Conservation (phyloP, 2,329 filamentous ascomycete species). For the Penicillium sp. region DNA sequence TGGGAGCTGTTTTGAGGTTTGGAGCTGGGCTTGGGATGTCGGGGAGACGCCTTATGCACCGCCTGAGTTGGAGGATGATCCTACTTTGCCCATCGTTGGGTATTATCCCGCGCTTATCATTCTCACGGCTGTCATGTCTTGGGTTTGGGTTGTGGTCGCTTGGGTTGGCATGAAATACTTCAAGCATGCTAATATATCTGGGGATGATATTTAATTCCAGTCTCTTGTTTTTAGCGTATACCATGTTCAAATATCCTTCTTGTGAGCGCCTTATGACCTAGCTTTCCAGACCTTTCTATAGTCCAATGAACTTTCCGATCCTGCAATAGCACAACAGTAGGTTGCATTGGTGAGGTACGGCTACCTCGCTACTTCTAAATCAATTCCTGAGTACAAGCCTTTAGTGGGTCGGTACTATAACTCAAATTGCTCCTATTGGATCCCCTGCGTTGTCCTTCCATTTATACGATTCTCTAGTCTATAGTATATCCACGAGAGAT, state of each 20-base stretch:
- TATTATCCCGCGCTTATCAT: slow-evolving; percentile 96
- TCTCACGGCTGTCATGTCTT: slow-evolving; percentile 91
- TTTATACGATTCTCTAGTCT: not conserved
- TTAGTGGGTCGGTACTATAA: not conserved
- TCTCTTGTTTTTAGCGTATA: slow-evolving; percentile 1
- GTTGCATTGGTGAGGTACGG: not conserved
- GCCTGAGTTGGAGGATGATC: slow-evolving; percentile 91
- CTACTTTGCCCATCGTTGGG: slow-evolving; percentile 89
- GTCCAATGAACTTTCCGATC: not conserved
- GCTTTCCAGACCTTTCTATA: not conserved
- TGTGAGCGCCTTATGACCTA: not conserved
- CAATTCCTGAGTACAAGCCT: not conserved
- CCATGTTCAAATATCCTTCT: slow-evolving; percentile 1
- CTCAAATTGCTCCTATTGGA: not conserved
- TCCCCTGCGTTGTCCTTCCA: not conserved
- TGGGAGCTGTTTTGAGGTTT: slow-evolving; percentile 90
- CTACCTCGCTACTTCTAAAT: not conserved
- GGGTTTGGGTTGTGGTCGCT: slow-evolving; percentile 96
- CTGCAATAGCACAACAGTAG: not conserved
- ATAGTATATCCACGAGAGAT: not conserved
- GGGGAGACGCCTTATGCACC: slow-evolving; percentile 94
- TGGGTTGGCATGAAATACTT: slow-evolving; percentile 99
- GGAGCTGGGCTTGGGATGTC: slow-evolving; percentile 99
- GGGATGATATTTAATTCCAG: slow-evolving; percentile 49
- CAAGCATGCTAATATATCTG: slow-evolving; percentile 87